phyloP scores from a whole-genome alignment of 2,329 filamentous ascomycete species.

The Neofusicoccum parvum region DNA sequence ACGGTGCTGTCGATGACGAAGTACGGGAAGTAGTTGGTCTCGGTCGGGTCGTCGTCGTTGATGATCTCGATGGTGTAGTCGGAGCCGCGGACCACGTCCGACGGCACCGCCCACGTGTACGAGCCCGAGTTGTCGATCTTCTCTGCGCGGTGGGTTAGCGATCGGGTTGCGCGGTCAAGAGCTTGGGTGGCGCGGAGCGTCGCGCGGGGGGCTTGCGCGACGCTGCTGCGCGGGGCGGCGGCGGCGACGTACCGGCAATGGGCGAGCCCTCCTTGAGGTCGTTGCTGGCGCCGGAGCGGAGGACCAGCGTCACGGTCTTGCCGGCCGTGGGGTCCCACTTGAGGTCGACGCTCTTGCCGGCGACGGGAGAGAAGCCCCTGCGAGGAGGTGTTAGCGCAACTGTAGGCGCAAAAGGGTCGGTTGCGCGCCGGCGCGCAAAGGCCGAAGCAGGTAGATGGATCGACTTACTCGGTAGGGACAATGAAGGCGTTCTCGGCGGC shows the following conservation, averaged over 20 bases:
- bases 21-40: conserved; percentile 56
- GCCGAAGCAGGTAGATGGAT: background rate
- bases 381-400: conserved; percentile 27
- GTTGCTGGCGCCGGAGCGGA: conserved; percentile 43
- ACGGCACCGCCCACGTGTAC: conserved; percentile 52
- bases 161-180: too few relatives aligned
- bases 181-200: too few relatives aligned
- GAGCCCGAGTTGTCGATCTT: conserved; percentile 52
- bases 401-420: too few relatives aligned
- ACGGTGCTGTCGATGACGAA: conserved; percentile 53
- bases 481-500: conserved; percentile 52
- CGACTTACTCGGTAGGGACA: conserved; percentile 23
- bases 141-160: conserved; percentile 35
- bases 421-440: too few relatives aligned
- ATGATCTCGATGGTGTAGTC: conserved; percentile 59
- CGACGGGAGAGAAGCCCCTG: conserved; percentile 47
- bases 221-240: too few relatives aligned
- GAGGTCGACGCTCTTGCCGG: conserved; percentile 50
- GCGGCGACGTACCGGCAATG: conserved; percentile 41
- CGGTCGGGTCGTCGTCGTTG: conserved; percentile 44
- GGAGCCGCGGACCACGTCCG: conserved; percentile 43
- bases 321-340: conserved; percentile 53
- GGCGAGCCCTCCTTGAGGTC: conserved; percentile 44
- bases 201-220: too few relatives aligned
- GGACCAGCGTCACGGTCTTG: conserved; percentile 55